Evolutionary conservation across 1,284 basidiomycete genomes (phyloP).

Genomic region (Ceratobasidium papillatum): DNA sequence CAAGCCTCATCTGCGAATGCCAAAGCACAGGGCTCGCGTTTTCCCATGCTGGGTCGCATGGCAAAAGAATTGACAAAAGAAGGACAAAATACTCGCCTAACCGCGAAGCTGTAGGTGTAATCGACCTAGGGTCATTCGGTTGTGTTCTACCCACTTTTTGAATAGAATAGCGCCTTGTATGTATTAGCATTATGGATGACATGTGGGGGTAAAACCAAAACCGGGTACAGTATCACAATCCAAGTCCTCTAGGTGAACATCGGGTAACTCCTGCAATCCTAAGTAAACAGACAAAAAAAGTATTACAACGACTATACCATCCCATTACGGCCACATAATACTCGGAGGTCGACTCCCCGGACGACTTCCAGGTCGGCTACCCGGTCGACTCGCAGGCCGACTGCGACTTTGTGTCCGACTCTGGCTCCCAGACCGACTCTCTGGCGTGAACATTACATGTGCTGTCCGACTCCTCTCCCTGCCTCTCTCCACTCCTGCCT

Average conservation of each 20-base stretch:
- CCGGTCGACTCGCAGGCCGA: slow-evolving; percentile 2
- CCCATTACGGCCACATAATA: slow-evolving; percentile 20
- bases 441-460: slow-evolving; percentile 21
- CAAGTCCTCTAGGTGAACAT: slow-evolving; percentile 8
- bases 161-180: background rate
- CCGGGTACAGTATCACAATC: background rate
- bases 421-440: slow-evolving; percentile 14
- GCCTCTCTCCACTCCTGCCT: background rate
- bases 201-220: background rate
- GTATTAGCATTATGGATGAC: slow-evolving; percentile 11
- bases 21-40: slow-evolving; percentile 61
- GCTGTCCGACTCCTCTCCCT: slow-evolving; percentile 4
- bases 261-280: background rate
- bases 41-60: slow-evolving; percentile 70
- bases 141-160: background rate
- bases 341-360: slow-evolving; percentile 35
- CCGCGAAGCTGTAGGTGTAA: slow-evolving; percentile 50
- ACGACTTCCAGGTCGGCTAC: background rate
- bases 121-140: background rate
- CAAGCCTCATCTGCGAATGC: slow-evolving; percentile 89
- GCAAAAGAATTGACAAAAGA: slow-evolving; percentile 69
- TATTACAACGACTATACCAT: background rate
- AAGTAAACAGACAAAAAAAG: background rate
- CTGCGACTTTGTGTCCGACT: slow-evolving; percentile 3
- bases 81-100: slow-evolving; percentile 44